A percentile compares a stretch with the other conserved stretches of the same genome.
Conservation (phyloP, 345 rosid genomes). For the Carallia pectinifolia region DNA sequence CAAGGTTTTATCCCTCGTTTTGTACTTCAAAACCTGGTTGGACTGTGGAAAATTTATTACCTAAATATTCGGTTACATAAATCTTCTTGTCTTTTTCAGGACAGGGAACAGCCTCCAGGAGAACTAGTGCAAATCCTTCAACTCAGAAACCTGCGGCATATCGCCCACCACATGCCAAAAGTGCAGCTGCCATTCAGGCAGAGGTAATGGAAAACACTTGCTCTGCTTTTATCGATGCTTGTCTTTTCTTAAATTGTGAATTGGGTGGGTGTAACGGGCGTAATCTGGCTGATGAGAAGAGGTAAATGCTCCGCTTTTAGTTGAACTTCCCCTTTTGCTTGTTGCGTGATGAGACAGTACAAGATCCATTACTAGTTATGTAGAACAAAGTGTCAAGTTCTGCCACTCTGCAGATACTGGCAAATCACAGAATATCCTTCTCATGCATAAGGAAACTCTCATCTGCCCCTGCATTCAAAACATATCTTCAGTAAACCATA, state of each 20-base stretch:
- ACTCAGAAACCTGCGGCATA: conserved; percentile 80
- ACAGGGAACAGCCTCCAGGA: conserved; percentile 58
- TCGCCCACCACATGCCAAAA: conserved; percentile 91
- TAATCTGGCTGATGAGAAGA: not conserved
- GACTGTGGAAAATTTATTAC: not conserved
- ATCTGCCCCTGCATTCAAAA: no score
- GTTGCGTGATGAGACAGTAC: no score
- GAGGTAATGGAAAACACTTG: conserved; percentile 51
- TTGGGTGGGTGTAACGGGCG: not conserved
- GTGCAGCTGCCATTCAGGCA: conserved; percentile 74
- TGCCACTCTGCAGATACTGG: no score
- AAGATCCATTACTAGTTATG: no score
- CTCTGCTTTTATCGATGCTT: not conserved
- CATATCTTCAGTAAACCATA: no score
- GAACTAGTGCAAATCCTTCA: conserved; percentile 41
- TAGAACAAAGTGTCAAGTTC: no score
- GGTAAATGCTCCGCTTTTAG: no score
- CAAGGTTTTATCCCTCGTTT: conserved; percentile 46
- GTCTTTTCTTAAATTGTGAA: not conserved
- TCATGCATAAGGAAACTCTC: no score
- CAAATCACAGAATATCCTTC: no score
- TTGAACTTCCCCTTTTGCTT: no score
- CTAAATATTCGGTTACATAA: conserved; percentile 10
- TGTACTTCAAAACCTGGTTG: conserved; percentile 5
- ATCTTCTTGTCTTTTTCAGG: conserved; percentile 33